phyloP scores from a whole-genome alignment of 140 eudicot species.

The Oenanthe javanica region DNA sequence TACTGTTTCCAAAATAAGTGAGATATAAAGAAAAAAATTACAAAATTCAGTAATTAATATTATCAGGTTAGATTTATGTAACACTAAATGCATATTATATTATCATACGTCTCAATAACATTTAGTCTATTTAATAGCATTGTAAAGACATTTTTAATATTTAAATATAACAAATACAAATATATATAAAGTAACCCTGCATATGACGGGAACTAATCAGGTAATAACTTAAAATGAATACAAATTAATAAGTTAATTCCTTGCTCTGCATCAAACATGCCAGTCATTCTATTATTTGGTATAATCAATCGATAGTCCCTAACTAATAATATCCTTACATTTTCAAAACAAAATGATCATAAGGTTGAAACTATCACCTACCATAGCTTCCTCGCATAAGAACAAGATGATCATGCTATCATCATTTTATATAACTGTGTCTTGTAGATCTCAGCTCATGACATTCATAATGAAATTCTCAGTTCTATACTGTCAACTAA shows the following conservation, averaged over 20 bases:
- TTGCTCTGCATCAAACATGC: background rate
- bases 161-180: too few species aligned
- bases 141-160: background rate
- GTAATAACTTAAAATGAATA: background rate
- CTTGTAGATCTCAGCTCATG: background rate
- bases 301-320: background rate
- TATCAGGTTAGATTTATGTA: background rate
- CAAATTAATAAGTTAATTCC: background rate
- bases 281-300: background rate
- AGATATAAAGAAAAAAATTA: background rate
- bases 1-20: background rate
- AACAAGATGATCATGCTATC: background rate
- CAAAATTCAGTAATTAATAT: background rate
- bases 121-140: background rate
- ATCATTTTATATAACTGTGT: background rate
- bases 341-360: background rate
- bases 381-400: background rate
- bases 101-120: background rate
- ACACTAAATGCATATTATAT: background rate
- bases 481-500: background rate
- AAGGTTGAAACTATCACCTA: background rate
- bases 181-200: background rate
- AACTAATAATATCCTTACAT: background rate
- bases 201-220: background rate
- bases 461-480: background rate